A percentile compares a stretch with the other conserved stretches of the same genome.
Evolutionary conservation across 148 eudicot genomes (phyloP).

Genomic region (Rhododendron henanense): DNA sequence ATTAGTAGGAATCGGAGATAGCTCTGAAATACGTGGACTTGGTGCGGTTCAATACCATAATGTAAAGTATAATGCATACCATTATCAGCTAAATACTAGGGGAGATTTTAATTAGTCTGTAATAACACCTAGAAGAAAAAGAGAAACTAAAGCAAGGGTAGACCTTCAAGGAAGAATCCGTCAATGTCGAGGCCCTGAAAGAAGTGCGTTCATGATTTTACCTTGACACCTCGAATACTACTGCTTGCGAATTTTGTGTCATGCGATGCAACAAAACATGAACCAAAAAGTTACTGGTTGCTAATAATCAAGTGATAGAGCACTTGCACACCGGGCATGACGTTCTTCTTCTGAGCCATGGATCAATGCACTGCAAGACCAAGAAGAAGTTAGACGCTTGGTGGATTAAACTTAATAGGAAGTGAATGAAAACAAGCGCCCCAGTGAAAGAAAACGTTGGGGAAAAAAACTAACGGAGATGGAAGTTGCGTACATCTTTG

Average conservation of each 20-base stretch:
- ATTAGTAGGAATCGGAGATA: background rate
- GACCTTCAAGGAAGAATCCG: background rate
- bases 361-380: conserved; percentile 86
- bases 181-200: background rate
- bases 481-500: conserved; percentile 60
- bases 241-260: background rate
- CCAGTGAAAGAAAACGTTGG: background rate
- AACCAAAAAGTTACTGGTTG: background rate
- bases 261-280: background rate
- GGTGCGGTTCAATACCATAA: background rate
- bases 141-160: background rate
- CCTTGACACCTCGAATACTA: background rate
- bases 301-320: conserved; percentile 44
- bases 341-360: conserved; percentile 83
- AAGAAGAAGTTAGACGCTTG: background rate
- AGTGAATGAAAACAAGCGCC: background rate
- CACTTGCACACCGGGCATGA: conserved; percentile 95
- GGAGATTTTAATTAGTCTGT: background rate
- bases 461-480: background rate
- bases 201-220: background rate
- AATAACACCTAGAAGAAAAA: background rate
- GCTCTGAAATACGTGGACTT: background rate
- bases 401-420: background rate
- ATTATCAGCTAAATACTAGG: background rate
- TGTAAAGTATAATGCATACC: background rate